These are phyloP conservation scores for Mortierella hygrophila DNA, from an alignment of 192 early-diverging fungal species.

Conservation along the genomic window DNA sequence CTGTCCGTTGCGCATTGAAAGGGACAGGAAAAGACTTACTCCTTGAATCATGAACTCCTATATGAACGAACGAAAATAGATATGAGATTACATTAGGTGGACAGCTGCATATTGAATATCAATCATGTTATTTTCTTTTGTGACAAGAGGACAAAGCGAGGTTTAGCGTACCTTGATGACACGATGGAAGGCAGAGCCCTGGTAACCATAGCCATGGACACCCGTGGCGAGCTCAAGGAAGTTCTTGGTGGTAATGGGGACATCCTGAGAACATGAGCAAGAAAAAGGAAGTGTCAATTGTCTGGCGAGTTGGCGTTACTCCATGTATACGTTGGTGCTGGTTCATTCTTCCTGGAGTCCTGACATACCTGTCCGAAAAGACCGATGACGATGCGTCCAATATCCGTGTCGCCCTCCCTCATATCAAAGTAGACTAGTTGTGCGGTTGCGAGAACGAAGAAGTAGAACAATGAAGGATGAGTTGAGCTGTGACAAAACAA, in stretches of 20 bases:
- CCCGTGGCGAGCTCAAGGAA: conserved; percentile 93
- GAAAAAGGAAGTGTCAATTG: conserved; percentile 5
- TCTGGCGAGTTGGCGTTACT: neutral
- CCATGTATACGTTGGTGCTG: too few species aligned
- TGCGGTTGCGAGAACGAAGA: neutral
- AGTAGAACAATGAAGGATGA: neutral
- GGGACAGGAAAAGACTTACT: conserved; percentile 18
- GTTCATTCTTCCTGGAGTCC: neutral
- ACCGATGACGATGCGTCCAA: conserved; percentile 79
- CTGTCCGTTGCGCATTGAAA: conserved; percentile 54
- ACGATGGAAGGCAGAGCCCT: conserved; percentile 68
- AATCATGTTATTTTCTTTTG: conserved; percentile 62
- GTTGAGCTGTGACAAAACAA: neutral
- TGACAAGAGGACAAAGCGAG: conserved; percentile 75
- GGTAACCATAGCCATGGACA: conserved; percentile 56
- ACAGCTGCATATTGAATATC: neutral
- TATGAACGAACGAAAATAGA: neutral
- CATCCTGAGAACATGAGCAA: conserved; percentile 34
- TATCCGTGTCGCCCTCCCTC: conserved; percentile 76
- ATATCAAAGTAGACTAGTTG: conserved; percentile 88
- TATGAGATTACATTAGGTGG: conserved; percentile 11
- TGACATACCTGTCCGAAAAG: conserved; percentile 77
- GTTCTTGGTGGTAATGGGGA: conserved; percentile 88
- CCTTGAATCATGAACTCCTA: conserved; percentile 67
- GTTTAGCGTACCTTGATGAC: conserved; percentile 67